Percentiles rank a stretch among this genome's conserved stretches.
Conservation (phyloP, 306 rosid species). For the Erythrophleum fordii region DNA sequence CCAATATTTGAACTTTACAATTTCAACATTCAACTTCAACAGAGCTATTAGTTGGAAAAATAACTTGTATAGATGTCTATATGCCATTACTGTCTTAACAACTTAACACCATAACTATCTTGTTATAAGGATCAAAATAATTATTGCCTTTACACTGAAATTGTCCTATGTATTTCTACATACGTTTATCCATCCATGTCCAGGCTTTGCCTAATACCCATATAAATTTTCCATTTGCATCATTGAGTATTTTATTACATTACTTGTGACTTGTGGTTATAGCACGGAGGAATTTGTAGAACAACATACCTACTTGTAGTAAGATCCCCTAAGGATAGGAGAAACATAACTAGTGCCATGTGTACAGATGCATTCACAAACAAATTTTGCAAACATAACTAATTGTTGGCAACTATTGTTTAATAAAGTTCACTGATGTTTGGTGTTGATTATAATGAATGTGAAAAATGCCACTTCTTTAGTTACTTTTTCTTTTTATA, state of each 20-base stretch:
- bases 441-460: no score
- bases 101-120: background rate
- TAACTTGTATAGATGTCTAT: background rate
- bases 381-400: background rate
- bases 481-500: no score
- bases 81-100: background rate
- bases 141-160: background rate
- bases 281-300: constrained; percentile 30
- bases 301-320: no score
- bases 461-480: no score
- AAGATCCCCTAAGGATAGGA: background rate
- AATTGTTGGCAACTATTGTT: no score
- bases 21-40: background rate
- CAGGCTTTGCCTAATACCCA: background rate
- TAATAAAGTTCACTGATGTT: no score
- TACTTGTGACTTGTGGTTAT: background rate
- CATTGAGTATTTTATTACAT: background rate
- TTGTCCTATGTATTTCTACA: background rate
- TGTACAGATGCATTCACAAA: background rate
- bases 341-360: background rate
- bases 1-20: no score
- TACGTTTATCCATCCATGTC: background rate
- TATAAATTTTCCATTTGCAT: no score
- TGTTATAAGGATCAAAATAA: background rate
- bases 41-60: background rate